Percentiles rank a stretch among this genome's conserved stretches.
Evolutionary conservation across 2,329 filamentous ascomycete genomes (phyloP).

Genomic region (Blastomyces silverae): DNA sequence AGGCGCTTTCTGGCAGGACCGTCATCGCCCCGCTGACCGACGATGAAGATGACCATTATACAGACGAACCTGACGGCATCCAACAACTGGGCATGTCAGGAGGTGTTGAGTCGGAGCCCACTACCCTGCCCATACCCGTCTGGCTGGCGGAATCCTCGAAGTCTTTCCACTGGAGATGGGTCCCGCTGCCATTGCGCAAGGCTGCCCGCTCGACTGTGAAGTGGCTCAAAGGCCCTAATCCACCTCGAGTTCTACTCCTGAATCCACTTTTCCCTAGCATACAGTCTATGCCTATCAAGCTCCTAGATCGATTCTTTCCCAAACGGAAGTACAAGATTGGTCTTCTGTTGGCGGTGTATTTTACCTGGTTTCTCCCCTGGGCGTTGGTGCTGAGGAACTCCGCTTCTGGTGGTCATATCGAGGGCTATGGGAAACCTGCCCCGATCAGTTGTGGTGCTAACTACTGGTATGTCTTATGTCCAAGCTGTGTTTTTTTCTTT

Average conservation of each 20-base stretch:
- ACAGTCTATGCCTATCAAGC: conserved; percentile 42
- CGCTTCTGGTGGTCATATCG: conserved; percentile 42
- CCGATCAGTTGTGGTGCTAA: conserved; percentile 43
- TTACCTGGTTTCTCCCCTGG: conserved; percentile 45
- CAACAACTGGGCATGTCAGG: conserved; percentile 17
- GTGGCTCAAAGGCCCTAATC: conserved; percentile 46
- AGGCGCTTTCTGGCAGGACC: conserved; percentile 27
- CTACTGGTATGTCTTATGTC: conserved; percentile 37
- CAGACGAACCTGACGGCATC: conserved; percentile 32
- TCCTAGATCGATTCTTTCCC: conserved; percentile 41
- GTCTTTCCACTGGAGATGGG: conserved; percentile 44
- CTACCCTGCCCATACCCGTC: conserved; percentile 37
- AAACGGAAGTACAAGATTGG: conserved; percentile 42
- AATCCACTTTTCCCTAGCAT: conserved; percentile 43
- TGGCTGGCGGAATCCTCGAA: conserved; percentile 45
- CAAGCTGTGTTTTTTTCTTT: neutral
- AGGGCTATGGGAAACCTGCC: conserved; percentile 43
- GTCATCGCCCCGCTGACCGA: conserved; percentile 32
- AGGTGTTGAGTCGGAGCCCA: conserved; percentile 4
- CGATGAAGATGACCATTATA: conserved; percentile 31
- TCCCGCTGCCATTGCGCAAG: conserved; percentile 42
- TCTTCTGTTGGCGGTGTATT: conserved; percentile 40
- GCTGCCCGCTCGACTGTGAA: conserved; percentile 38
- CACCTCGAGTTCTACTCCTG: conserved; percentile 42
- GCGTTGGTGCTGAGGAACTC: conserved; percentile 42